These are phyloP conservation scores for Blastobotrys serpentis DNA, from an alignment of 1,139 yeast genomes.

Conservation along the genomic window DNA sequence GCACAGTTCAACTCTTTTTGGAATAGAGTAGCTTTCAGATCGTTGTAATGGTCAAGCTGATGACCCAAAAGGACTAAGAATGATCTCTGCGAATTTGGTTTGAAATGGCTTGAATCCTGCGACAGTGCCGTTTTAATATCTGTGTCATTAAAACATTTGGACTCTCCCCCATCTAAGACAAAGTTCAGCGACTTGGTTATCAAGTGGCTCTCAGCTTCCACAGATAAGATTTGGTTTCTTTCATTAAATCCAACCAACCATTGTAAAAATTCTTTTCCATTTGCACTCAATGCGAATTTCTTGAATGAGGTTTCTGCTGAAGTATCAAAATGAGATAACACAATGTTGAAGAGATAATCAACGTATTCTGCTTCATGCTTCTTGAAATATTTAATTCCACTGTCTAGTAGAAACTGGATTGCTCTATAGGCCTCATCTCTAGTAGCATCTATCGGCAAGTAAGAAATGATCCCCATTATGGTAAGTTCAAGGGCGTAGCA, in stretches of 20 bases:
- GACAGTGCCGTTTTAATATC: conserved; percentile 11
- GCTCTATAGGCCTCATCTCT: conserved; percentile 13
- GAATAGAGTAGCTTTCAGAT: neutral
- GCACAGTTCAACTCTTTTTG: neutral
- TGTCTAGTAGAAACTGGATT: conserved; percentile 15
- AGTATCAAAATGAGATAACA: neutral
- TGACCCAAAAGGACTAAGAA: conserved; percentile 7
- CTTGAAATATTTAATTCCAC: conserved; percentile 3
- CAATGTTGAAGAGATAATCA: neutral
- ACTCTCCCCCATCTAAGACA: neutral
- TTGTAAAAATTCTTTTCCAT: neutral
- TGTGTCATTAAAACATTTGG: neutral
- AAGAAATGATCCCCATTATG: conserved; percentile 17
- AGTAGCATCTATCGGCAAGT: conserved; percentile 11
- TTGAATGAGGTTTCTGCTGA: neutral
- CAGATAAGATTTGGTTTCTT: neutral
- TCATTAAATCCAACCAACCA: neutral
- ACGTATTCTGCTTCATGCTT: neutral
- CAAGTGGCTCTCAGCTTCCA: neutral
- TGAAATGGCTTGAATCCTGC: neutral
- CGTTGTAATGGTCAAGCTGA: conserved; percentile 4
- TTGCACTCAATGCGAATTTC: neutral
- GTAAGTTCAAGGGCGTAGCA: conserved; percentile 21
- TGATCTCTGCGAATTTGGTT: neutral
- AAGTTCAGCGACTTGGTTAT: neutral